Conservation (phyloP, 2,329 filamentous ascomycete species). For the Coniochaeta sp. region DNA sequence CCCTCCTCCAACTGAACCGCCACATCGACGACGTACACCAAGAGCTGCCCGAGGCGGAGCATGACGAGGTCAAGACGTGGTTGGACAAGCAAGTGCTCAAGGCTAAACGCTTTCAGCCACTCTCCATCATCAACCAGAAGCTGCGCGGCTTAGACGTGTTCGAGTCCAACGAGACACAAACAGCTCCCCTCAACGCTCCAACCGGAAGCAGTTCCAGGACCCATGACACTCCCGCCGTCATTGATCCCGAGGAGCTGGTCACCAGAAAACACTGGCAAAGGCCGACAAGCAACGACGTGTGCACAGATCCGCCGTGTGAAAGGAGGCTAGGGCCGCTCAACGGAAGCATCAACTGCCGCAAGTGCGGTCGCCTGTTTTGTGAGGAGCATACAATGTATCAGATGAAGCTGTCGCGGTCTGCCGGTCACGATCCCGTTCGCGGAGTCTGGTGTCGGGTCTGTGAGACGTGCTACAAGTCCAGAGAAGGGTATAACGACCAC, state of each 20-base stretch:
- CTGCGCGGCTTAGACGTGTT: slow-evolving; percentile 89
- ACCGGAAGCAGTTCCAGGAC: slow-evolving; percentile 27
- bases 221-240: slow-evolving; percentile 32
- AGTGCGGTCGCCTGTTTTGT: slow-evolving; percentile 89
- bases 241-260: slow-evolving; percentile 86
- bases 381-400: slow-evolving; percentile 99
- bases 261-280: slow-evolving; percentile 86
- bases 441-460: slow-evolving; percentile 94
- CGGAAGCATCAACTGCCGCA: slow-evolving; percentile 85
- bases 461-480: slow-evolving; percentile 97
- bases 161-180: slow-evolving; percentile 72
- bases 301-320: slow-evolving; percentile 81
- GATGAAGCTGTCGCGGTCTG: slow-evolving; percentile 90
- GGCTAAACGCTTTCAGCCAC: slow-evolving; percentile 85
- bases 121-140: slow-evolving; percentile 89
- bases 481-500: slow-evolving; percentile 92
- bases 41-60: slow-evolving; percentile 79
- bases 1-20: slow-evolving; percentile 82
- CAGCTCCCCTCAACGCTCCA: slow-evolving; percentile 21
- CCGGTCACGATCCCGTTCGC: slow-evolving; percentile 80
- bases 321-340: slow-evolving; percentile 71
- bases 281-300: slow-evolving; percentile 65
- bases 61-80: slow-evolving; percentile 95
- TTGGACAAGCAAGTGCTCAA: slow-evolving; percentile 92
- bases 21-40: slow-evolving; percentile 83